Base-by-base conservation (phyloP, 345 rosid genomes). In the Lenwebbia sp. region DNA sequence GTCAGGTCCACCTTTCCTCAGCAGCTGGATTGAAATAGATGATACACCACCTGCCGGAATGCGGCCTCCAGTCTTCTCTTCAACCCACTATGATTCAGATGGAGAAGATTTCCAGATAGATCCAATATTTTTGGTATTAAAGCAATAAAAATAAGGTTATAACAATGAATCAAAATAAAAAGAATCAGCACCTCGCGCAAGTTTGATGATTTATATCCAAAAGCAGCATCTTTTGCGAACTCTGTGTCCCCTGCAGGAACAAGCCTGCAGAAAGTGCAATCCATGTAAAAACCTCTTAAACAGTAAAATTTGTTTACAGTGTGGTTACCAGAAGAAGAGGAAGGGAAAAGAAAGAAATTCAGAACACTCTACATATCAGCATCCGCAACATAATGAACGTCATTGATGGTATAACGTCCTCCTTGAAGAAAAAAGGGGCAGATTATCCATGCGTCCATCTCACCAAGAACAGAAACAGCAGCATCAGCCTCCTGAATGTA, bases 351-450 rank as follows among this genome's bases (percentile, higher is more conserved):
- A 55, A 75, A 55, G 50, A 62, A 62, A 62, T 21, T 0, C 2
- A 3, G 28, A 41, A 83, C 44, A 74, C 26, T 57, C 51, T 94
- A 97, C 99, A 91, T 7, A 87, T 97, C 98, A 84, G 93, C 92
- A 88, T 97, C 98, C 52, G 97, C 96, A 90, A 97, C 99, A 90
- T 96, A 97, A 87, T 97, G 99, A 86, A 95, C 88, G 86, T 97
- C 98, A 86, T 92, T 89, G 65, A 96, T 93, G 75, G 99, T 97
- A 89, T 94, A 95, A 70, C 99, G 98, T 85, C 98, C 99, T 89
- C 98, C 99, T 92, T 97, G 99, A 90, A 95, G 97, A 83, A 97
- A 97, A 90, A 97, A 97, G 15, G 99, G 99, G 90, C 98, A 97
- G 87, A 97, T 91, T 84, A 97, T 97, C 98, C 98, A 97, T 15